Percentiles rank a stretch among this genome's conserved stretches.
Conservation (phyloP, 2,329 filamentous ascomycete genomes). For the Trichoderma gracile region DNA sequence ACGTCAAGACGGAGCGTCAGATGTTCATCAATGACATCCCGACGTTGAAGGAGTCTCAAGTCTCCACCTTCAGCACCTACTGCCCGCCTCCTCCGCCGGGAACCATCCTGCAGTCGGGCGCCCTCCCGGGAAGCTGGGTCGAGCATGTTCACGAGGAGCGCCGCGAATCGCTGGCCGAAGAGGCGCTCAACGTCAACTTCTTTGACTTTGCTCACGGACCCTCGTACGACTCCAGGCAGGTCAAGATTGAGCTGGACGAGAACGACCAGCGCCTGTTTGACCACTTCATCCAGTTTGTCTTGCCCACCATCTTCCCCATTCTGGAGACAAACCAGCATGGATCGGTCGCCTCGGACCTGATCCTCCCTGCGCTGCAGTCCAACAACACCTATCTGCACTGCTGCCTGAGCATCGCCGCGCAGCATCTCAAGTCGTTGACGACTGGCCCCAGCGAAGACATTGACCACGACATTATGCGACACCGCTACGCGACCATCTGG, state of each 20-base stretch:
- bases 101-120: conserved; percentile 63
- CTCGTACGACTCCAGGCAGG: conserved; percentile 62
- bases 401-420: conserved; percentile 88
- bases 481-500: conserved; percentile 84
- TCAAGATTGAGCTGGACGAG: conserved; percentile 81
- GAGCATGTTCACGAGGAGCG: conserved; percentile 41
- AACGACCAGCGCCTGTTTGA: conserved; percentile 83
- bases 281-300: conserved; percentile 85
- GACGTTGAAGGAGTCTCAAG: conserved; percentile 79
- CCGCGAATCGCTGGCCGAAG: conserved; percentile 66
- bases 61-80: conserved; percentile 91
- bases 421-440: conserved; percentile 78
- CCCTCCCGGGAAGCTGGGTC: conserved; percentile 63
- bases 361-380: conserved; percentile 82
- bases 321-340: conserved; percentile 88
- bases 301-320: conserved; percentile 88
- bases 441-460: conserved; percentile 69
- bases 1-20: conserved; percentile 93
- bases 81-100: conserved; percentile 74
- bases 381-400: conserved; percentile 96
- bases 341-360: conserved; percentile 75
- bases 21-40: conserved; percentile 92
- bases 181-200: conserved; percentile 72
- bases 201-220: conserved; percentile 77
- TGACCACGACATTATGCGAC: conserved; percentile 87